A percentile compares a stretch with the other conserved stretches of the same genome.
Evolutionary conservation across 208 protist genomes (phyloP).

Genomic region (Leptomonas pyrrhocoris): DNA sequence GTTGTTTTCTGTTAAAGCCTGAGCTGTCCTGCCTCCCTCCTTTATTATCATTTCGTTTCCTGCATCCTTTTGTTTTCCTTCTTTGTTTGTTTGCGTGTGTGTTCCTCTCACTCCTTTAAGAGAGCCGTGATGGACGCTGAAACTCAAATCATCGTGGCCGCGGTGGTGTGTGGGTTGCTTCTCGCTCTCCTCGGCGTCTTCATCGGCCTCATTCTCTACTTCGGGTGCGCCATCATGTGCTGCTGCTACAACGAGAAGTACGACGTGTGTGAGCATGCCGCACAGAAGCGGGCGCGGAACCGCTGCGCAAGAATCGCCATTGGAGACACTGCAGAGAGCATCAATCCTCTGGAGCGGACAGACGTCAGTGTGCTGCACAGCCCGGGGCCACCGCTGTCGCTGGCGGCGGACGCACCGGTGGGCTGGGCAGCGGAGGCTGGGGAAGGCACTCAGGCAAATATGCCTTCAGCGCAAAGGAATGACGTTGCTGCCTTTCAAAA

Average conservation of each 20-base stretch:
- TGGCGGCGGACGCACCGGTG: neutral
- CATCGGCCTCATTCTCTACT: slow-evolving; percentile 8
- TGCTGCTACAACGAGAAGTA: slow-evolving; percentile 10
- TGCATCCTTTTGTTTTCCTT: no score
- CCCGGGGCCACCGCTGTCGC: neutral
- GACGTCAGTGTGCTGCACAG: neutral
- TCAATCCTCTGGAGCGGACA: neutral
- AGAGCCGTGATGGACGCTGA: neutral
- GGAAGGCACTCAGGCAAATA: neutral
- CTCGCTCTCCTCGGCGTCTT: neutral
- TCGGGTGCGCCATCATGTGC: neutral
- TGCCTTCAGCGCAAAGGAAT: neutral
- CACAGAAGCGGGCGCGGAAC: neutral
- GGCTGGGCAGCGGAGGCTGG: neutral
- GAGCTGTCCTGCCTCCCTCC: no score
- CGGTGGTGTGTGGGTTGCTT: neutral
- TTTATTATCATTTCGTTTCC: no score
- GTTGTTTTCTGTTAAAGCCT: no score
- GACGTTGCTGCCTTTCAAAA: neutral
- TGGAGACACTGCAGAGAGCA: neutral
- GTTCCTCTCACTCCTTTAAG: no score
- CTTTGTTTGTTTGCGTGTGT: no score
- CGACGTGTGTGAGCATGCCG: slow-evolving; percentile 2
- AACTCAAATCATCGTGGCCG: neutral
- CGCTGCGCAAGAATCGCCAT: neutral